A percentile compares a stretch with the other conserved stretches of the same genome.
These are phyloP conservation scores for Fusarium sp. DNA, from an alignment of 2,329 filamentous ascomycete genomes.

Conservation along the genomic window DNA sequence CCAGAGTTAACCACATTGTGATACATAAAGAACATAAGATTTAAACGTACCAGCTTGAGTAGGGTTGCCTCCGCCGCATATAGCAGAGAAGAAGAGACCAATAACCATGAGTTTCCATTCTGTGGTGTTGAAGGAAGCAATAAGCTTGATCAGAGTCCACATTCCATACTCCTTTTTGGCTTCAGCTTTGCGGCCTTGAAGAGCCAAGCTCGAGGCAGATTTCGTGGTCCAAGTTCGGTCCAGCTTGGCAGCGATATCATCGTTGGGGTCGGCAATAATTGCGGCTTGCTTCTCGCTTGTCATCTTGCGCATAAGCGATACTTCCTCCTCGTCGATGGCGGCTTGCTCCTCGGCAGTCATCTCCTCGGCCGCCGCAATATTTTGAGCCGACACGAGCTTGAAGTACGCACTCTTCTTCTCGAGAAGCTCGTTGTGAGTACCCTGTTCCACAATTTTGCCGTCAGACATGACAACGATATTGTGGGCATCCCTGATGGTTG, in stretches of 20 bases:
- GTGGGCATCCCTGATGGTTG: conserved; percentile 92
- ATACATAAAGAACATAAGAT: neutral
- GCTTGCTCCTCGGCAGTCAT: conserved; percentile 65
- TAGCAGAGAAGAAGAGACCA: conserved; percentile 79
- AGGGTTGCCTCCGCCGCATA: conserved; percentile 86
- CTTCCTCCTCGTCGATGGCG: conserved; percentile 63
- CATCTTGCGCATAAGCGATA: conserved; percentile 64
- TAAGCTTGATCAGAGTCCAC: conserved; percentile 82
- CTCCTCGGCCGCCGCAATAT: conserved; percentile 75
- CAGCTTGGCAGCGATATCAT: conserved; percentile 71
- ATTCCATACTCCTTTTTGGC: conserved; percentile 73
- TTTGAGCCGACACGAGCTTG: conserved; percentile 89
- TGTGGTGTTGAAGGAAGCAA: conserved; percentile 80
- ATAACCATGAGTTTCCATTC: conserved; percentile 80
- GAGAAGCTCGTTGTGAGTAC: conserved; percentile 85
- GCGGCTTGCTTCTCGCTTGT: conserved; percentile 57
- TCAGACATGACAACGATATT: conserved; percentile 95
- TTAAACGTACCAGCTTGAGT: conserved; percentile 55
- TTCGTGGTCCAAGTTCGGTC: conserved; percentile 67
- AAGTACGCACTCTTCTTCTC: conserved; percentile 80
- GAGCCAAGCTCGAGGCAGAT: conserved; percentile 77
- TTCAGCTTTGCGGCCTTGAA: conserved; percentile 68
- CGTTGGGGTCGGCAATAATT: conserved; percentile 70
- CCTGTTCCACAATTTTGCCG: conserved; percentile 92
- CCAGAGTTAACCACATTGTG: conserved; percentile 43